Evolutionary conservation across 768 basidiomycete genomes (phyloP), one percentile per base, ranked within the genome.

Genomic region (Tephrocybe sp.): DNA sequence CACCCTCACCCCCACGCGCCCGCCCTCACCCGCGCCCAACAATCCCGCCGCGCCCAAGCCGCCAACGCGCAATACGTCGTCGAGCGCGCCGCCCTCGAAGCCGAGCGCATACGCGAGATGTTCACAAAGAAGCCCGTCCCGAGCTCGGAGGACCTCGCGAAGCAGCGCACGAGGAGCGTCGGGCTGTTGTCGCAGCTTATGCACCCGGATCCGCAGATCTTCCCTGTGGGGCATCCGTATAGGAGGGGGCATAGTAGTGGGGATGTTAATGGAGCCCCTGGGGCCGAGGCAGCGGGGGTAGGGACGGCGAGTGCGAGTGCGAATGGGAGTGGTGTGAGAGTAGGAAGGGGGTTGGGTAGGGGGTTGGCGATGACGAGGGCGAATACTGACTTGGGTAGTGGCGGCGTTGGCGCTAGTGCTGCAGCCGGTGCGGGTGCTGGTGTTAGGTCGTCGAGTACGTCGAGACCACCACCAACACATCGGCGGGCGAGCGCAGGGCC

Each of bases 91-190:
- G 84, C 81, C 0, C 59, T 79, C 51, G 85, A 88, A 62, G 82
- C 73, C 1, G 78, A 80, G 60, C 77, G 81, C 14, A 79, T 85
- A 57, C 77, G 79, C 23, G 86, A 92, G 12, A 72, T 92, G 73
- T 86, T 88, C 60, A 75, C 78, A 54, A 90, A 91, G 67, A 74
- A 84, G 12, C 87, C 87, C 1, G 75, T 79, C 45, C 85, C 82
- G 30, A 87, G 86, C 62, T 39, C 56, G 9, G 82, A 82, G 77
- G 63, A 82, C 65, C 60, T 82, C 67, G 60, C 59, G n/a, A 54
- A 60, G 19, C 62, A 64, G 39, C 62, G 71, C 16, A 67, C 72
- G 51, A 55, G 59, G 49, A 75, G 75, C 36, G 69, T 70, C 0
- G 89, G 88, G 3, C 65, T 87, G 38, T 68, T 90, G 48, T 80